These are phyloP conservation scores for Galium porrigens DNA, from an alignment of 305 asterid species.

Conservation along the genomic window DNA sequence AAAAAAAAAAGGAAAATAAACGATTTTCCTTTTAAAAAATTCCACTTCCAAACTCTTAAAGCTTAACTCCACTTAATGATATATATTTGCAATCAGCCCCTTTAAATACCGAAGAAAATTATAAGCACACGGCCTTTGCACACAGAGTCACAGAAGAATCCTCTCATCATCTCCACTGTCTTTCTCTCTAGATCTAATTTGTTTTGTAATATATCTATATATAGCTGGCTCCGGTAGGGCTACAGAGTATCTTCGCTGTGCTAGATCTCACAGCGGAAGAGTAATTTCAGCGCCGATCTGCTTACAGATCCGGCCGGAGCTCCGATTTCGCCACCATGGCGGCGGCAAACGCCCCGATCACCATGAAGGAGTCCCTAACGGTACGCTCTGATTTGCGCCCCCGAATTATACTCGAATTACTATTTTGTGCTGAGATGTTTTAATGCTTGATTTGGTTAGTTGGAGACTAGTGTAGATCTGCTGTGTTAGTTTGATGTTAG, in stretches of 20 bases:
- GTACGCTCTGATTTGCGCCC: slow-evolving; percentile 25
- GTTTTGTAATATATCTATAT: slow-evolving; percentile 8
- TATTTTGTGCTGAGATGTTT: not conserved
- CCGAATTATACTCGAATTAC: not conserved
- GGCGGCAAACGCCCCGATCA: slow-evolving; percentile 89
- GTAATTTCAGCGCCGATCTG: slow-evolving; percentile 13
- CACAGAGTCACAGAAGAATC: slow-evolving; percentile 16
- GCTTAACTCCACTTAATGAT: not conserved
- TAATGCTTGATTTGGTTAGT: slow-evolving; percentile 1
- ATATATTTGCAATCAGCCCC: slow-evolving; percentile 1
- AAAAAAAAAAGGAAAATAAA: too few relatives aligned
- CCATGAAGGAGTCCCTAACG: slow-evolving; percentile 79
- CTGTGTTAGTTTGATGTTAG: slow-evolving; percentile 8
- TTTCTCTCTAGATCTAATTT: slow-evolving; percentile 12
- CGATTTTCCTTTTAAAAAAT: not conserved
- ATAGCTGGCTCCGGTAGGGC: slow-evolving; percentile 11
- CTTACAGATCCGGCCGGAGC: slow-evolving; percentile 30
- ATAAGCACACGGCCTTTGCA: slow-evolving; percentile 9
- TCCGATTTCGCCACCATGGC: slow-evolving; percentile 57
- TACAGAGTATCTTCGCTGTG: slow-evolving; percentile 21
- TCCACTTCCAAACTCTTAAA: not conserved
- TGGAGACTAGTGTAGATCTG: slow-evolving; percentile 13
- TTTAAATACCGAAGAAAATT: not conserved
- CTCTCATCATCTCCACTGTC: slow-evolving; percentile 3
- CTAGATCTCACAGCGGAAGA: slow-evolving; percentile 20